These are phyloP conservation scores for Erodium moschatum DNA, from an alignment of 441 rosid genomes.

Conservation along the genomic window DNA sequence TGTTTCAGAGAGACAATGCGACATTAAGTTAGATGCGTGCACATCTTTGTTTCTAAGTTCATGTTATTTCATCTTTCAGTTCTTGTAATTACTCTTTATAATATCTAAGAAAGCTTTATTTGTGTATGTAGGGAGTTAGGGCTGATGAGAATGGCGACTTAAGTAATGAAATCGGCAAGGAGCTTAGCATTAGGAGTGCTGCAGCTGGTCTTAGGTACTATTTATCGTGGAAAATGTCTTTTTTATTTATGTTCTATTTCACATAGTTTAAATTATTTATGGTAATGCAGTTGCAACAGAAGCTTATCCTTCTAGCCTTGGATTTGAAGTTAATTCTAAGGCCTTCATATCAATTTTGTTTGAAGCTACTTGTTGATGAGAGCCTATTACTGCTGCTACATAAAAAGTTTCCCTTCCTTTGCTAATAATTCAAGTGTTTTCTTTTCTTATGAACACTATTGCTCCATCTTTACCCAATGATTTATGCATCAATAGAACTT, in stretches of 20 bases:
- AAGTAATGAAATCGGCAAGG: constrained; percentile 50
- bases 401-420: neutral
- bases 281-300: neutral
- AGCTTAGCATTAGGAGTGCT: constrained; percentile 61
- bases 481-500: neutral
- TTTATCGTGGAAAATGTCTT: neutral
- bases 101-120: neutral
- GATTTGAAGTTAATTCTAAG: neutral
- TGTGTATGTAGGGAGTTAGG: constrained; percentile 49
- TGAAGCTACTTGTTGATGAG: neutral
- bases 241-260: constrained; percentile 8
- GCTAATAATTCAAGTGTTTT: neutral
- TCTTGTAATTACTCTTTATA: neutral
- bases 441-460: neutral
- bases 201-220: constrained; percentile 60
- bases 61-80: neutral
- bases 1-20: neutral
- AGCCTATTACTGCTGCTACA: neutral
- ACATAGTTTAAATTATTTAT: neutral
- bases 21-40: neutral
- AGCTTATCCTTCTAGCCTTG: neutral
- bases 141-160: constrained; percentile 55
- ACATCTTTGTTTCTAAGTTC: neutral
- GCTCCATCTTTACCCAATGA: neutral
- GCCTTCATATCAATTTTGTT: neutral